A percentile compares a stretch with the other conserved stretches of the same genome.
Evolutionary conservation across 2,329 filamentous ascomycete genomes (phyloP).

Genomic region (Penicillium concentricum): DNA sequence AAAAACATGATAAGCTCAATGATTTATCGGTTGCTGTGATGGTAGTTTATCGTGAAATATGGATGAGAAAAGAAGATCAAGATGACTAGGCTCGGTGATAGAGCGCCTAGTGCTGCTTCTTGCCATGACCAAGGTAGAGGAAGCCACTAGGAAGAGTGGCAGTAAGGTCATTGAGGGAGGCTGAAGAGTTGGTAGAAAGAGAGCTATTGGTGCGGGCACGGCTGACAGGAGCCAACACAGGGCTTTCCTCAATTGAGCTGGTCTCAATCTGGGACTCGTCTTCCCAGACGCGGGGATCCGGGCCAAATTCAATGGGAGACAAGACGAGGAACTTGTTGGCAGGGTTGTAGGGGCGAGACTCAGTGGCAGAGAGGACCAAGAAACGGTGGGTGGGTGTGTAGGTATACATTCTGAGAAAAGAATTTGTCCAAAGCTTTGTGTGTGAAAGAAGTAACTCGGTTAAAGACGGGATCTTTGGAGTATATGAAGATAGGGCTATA

Average conservation of each 20-base stretch:
- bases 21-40: constrained; percentile 16
- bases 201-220: constrained; percentile 30
- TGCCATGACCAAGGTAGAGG: constrained; percentile 30
- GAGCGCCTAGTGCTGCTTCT: constrained; percentile 10
- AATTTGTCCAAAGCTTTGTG: neutral
- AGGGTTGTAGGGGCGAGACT: constrained; percentile 19
- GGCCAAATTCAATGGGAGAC: constrained; percentile 32
- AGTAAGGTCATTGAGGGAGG: constrained; percentile 13
- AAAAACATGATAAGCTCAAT: neutral
- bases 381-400: constrained; percentile 31
- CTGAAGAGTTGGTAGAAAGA: constrained; percentile 23
- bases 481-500: neutral
- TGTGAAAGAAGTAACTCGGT: constrained; percentile 3
- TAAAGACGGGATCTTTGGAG: constrained; percentile 3
- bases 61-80: neutral
- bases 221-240: constrained; percentile 9
- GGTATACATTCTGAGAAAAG: constrained; percentile 30
- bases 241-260: constrained; percentile 6
- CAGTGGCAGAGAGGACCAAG: constrained; percentile 29
- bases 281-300: constrained; percentile 22
- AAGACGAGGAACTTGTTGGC: constrained; percentile 27
- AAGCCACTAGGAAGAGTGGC: constrained; percentile 24
- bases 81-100: constrained; percentile 7
- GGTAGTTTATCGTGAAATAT: constrained; percentile 9
- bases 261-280: constrained; percentile 17